Conservation (phyloP, 2,329 filamentous ascomycete genomes). For the Aaosphaeria arxii region DNA sequence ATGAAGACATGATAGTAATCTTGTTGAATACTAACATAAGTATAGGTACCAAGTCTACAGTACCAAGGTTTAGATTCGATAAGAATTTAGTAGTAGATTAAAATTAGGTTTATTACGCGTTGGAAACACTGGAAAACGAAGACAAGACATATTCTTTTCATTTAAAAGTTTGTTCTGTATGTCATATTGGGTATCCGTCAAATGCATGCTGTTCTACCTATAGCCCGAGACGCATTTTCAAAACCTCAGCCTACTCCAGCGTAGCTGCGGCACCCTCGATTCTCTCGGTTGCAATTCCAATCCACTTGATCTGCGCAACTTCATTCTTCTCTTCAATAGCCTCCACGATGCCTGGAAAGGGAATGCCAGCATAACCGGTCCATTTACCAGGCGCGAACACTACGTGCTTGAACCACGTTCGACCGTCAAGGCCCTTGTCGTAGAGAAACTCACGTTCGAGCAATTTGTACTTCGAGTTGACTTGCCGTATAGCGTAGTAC, state of each 20-base stretch:
- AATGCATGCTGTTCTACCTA: too few relatives aligned
- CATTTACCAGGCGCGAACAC: constrained; percentile 88
- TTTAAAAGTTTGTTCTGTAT: too few relatives aligned
- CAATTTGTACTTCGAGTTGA: constrained; percentile 80
- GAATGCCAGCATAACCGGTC: constrained; percentile 82
- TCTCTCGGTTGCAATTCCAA: constrained; percentile 36
- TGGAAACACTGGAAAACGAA: too few relatives aligned
- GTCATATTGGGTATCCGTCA: too few relatives aligned
- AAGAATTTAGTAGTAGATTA: too few relatives aligned
- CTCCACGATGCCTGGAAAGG: constrained; percentile 64
- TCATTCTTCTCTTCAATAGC: constrained; percentile 53
- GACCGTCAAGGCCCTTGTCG: constrained; percentile 69
- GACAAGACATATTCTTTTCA: too few relatives aligned
- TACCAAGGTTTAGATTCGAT: too few relatives aligned
- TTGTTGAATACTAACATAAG: too few relatives aligned
- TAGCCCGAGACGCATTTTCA: background rate
- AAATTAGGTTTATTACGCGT: too few relatives aligned
- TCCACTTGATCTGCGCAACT: constrained; percentile 39
- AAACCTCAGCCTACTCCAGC: constrained; percentile 19
- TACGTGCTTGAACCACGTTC: constrained; percentile 91
- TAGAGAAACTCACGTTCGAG: constrained; percentile 81
- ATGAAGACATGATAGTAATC: too few relatives aligned
- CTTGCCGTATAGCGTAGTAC: constrained; percentile 59
- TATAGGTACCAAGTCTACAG: too few relatives aligned
- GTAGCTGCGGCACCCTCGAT: constrained; percentile 34